Evolutionary conservation across 306 rosid species (phyloP).

Genomic region (Sindora glabra): DNA sequence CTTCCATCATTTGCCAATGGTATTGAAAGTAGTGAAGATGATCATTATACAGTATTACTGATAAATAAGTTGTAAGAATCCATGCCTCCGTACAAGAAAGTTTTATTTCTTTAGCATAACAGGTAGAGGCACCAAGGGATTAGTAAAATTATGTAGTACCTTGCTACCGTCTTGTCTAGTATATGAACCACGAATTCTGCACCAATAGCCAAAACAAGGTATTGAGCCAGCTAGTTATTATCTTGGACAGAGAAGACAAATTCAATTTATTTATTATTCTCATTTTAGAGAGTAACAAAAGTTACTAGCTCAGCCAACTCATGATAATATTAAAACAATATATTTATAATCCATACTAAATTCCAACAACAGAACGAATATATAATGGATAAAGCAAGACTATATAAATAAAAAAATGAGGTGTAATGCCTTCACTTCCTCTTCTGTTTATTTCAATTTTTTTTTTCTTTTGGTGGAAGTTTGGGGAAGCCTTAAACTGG

Average conservation of each 20-base stretch:
- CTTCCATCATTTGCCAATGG: not conserved
- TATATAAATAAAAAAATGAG: no score
- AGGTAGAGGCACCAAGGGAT: not conserved
- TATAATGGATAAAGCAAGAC: no score
- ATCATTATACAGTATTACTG: not conserved
- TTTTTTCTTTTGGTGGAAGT: no score
- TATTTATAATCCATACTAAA: no score
- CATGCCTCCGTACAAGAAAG: not conserved
- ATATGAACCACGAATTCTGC: conserved; percentile 69
- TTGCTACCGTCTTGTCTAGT: conserved; percentile 75
- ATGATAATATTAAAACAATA: no score
- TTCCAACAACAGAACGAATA: no score
- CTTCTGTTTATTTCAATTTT: no score
- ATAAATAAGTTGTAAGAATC: not conserved
- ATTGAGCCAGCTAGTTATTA: not conserved
- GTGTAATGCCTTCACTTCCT: no score
- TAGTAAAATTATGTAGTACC: conserved; percentile 42
- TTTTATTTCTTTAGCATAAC: not conserved
- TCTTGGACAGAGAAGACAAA: not conserved
- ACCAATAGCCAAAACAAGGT: conserved; percentile 18
- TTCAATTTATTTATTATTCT: not conserved
- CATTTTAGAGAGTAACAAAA: not conserved
- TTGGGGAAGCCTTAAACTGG: no score
- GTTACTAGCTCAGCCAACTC: no score
- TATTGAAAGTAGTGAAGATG: not conserved